A percentile compares a stretch with the other conserved stretches of the same genome.
Conservation (phyloP, 2,329 filamentous ascomycete species). For the Ceratocystis alfenasii region DNA sequence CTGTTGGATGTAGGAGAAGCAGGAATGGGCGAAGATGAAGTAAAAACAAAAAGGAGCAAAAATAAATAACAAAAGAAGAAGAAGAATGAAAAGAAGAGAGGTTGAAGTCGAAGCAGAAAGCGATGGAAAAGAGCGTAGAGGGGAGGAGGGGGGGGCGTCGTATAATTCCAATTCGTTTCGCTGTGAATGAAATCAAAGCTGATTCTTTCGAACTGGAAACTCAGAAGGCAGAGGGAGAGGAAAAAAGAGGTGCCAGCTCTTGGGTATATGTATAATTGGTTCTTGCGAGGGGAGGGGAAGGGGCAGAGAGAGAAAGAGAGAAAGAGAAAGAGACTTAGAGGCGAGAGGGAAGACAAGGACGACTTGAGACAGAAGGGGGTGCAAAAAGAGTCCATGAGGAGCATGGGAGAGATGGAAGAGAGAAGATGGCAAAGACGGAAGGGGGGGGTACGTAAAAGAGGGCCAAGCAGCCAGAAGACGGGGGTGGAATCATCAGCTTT, state of each 20-base stretch:
- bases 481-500: not conserved
- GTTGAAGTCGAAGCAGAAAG: slow-evolving; percentile 18
- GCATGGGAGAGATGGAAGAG: slow-evolving; percentile 32
- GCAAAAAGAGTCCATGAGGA: slow-evolving; percentile 28
- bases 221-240: slow-evolving; percentile 25
- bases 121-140: slow-evolving; percentile 20
- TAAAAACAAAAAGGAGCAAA: slow-evolving; percentile 21
- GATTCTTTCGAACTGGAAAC: slow-evolving; percentile 29
- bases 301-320: not conserved
- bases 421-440: not conserved
- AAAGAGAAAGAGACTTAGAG: slow-evolving; percentile 5
- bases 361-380: slow-evolving; percentile 28
- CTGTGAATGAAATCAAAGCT: slow-evolving; percentile 30
- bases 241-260: slow-evolving; percentile 44
- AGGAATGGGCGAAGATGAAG: slow-evolving; percentile 25
- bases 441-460: not conserved
- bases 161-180: slow-evolving; percentile 31
- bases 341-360: slow-evolving; percentile 32
- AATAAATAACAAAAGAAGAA: slow-evolving; percentile 1
- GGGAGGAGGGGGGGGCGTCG: not conserved
- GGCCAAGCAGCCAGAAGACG: not conserved
- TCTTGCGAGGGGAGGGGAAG: slow-evolving; percentile 23
- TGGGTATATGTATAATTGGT: slow-evolving; percentile 32
- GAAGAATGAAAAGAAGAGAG: slow-evolving; percentile 13
- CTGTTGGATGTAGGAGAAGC: slow-evolving; percentile 20